Evolutionary conservation across 2,329 filamentous ascomycete species (phyloP).

Genomic region (Cryoendolithus antarcticus): DNA sequence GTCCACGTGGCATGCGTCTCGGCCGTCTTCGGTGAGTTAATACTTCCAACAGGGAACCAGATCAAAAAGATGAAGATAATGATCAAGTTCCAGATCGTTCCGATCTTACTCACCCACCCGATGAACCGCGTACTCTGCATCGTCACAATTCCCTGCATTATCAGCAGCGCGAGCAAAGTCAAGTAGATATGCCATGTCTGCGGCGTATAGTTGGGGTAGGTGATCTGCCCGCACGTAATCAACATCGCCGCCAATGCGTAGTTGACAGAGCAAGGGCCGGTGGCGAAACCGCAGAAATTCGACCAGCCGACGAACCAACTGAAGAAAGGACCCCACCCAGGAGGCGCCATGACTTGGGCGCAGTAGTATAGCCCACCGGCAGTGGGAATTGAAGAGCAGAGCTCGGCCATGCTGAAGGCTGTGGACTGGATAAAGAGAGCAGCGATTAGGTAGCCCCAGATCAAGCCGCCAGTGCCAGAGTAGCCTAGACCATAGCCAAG

Average conservation of each 20-base stretch:
- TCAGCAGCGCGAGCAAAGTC: conserved; percentile 11
- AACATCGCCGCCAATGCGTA: conserved; percentile 26
- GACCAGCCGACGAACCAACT: conserved; percentile 21
- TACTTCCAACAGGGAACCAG: conserved; percentile 23
- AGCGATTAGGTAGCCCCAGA: conserved; percentile 25
- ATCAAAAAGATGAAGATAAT: conserved; percentile 24
- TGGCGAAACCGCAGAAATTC: conserved; percentile 21
- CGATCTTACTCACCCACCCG: conserved; percentile 17
- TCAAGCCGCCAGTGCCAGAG: conserved; percentile 12
- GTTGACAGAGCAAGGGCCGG: conserved; percentile 22
- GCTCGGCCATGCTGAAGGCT: conserved; percentile 25
- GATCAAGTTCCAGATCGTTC: conserved; percentile 19
- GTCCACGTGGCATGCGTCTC: too few species aligned
- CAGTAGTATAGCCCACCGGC: conserved; percentile 24
- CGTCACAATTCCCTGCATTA: conserved; percentile 21
- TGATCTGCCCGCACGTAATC: conserved; percentile 22
- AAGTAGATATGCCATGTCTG: conserved; percentile 26
- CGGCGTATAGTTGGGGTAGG: conserved; percentile 20
- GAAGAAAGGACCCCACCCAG: conserved; percentile 16
- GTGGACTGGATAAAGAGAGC: conserved; percentile 21
- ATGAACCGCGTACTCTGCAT: conserved; percentile 26
- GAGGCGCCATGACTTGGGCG: conserved; percentile 23
- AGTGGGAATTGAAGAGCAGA: conserved; percentile 25
- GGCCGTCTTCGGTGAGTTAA: conserved; percentile 19
- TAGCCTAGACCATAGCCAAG: conserved; percentile 25